These are phyloP conservation scores for Boeremia lycopersici DNA, from an alignment of 2,329 filamentous ascomycete genomes.

Conservation along the genomic window DNA sequence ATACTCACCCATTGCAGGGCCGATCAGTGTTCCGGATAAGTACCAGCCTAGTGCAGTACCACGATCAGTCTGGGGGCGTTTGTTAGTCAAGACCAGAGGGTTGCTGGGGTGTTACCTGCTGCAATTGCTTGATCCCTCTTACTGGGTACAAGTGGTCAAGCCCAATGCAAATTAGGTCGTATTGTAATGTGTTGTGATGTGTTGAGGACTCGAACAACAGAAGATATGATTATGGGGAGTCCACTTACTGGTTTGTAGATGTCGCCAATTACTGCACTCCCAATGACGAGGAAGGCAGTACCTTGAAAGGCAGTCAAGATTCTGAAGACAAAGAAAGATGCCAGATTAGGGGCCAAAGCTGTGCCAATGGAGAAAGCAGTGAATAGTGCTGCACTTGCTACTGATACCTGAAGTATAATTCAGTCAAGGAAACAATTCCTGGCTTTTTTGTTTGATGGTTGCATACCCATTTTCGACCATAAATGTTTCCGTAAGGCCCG, in stretches of 20 bases:
- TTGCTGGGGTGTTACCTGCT: constrained; percentile 15
- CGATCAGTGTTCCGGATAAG: constrained; percentile 71
- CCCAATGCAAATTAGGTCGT: not conserved
- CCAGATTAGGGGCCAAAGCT: constrained; percentile 72
- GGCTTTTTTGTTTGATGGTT: constrained; percentile 6
- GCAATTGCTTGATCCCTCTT: not conserved
- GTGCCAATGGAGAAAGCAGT: constrained; percentile 73
- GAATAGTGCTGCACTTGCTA: constrained; percentile 68
- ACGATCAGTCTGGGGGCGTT: constrained; percentile 62
- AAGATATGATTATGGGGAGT: not conserved
- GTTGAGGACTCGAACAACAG: not conserved
- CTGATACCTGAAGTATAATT: constrained; percentile 55
- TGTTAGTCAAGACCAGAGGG: constrained; percentile 45
- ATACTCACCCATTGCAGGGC: constrained; percentile 55
- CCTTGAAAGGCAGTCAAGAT: constrained; percentile 77
- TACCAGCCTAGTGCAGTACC: constrained; percentile 78
- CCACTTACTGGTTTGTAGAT: constrained; percentile 52
- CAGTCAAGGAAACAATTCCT: constrained; percentile 13
- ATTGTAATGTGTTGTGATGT: not conserved
- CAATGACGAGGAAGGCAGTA: constrained; percentile 75
- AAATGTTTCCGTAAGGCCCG: constrained; percentile 67
- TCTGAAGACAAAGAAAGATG: constrained; percentile 74
- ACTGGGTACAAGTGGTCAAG: no score
- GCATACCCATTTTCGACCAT: constrained; percentile 56
- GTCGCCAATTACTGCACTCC: constrained; percentile 69